Percentiles rank a stretch among this genome's conserved stretches.
These are phyloP conservation scores for Xylaria sp. DNA, from an alignment of 2,329 filamentous ascomycete species.

Conservation along the genomic window DNA sequence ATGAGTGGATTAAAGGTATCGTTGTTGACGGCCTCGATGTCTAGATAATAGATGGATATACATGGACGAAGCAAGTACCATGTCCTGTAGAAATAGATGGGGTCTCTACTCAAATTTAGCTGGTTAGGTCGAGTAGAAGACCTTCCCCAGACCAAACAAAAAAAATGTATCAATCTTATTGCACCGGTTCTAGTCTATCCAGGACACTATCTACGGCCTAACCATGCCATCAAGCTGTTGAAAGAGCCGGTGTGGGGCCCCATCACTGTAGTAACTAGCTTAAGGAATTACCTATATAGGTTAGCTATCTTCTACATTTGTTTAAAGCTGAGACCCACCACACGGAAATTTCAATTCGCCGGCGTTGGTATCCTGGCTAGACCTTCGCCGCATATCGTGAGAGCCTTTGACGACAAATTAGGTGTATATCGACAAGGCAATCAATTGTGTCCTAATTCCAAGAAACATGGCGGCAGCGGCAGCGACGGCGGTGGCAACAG, in stretches of 20 bases:
- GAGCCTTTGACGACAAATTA: conserved; percentile 7
- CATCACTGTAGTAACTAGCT: neutral
- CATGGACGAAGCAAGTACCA: conserved; percentile 16
- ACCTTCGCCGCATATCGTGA: conserved; percentile 9
- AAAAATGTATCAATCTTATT: neutral
- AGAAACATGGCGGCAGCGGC: conserved; percentile 32
- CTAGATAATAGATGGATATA: conserved; percentile 56
- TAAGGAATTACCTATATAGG: neutral
- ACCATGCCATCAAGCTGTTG: neutral
- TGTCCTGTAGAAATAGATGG: conserved; percentile 35
- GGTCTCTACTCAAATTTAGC: conserved; percentile 29
- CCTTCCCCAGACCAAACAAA: conserved; percentile 16
- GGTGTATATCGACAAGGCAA: neutral
- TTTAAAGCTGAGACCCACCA: conserved; percentile 23
- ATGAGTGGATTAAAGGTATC: conserved; percentile 86
- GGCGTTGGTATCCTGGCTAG: conserved; percentile 4
- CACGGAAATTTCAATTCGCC: conserved; percentile 39
- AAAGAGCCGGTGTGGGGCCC: too few relatives aligned
- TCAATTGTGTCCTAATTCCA: conserved; percentile 4
- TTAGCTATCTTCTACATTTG: neutral
- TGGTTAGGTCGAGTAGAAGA: conserved; percentile 30
- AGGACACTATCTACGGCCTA: neutral
- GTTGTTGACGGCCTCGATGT: conserved; percentile 88
- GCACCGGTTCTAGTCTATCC: neutral
- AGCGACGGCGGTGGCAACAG: neutral